Conservation (phyloP, 148 eudicot genomes). For the Dysphania ambrosioides region DNA sequence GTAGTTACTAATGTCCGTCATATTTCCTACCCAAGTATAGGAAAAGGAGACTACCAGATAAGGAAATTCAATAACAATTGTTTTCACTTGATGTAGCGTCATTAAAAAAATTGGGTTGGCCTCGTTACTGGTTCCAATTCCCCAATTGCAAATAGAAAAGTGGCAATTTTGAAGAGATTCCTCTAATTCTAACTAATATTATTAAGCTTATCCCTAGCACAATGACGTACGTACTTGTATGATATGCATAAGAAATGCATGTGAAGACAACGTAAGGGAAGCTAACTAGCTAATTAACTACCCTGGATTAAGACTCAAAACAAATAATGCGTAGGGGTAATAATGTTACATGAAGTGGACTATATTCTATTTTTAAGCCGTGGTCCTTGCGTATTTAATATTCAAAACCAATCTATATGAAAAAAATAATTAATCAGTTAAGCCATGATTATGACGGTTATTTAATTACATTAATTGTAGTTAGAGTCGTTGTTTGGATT, state of each 20-base stretch:
- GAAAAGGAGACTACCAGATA: not conserved
- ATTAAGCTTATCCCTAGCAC: not conserved
- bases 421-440: not conserved
- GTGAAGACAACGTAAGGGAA: conserved; percentile 2
- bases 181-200: not conserved
- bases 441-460: conserved; percentile 30
- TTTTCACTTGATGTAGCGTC: not conserved
- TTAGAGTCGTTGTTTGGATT: not conserved
- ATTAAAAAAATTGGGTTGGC: not conserved
- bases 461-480: conserved; percentile 11
- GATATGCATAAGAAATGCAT: not conserved
- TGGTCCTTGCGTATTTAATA: conserved; percentile 16
- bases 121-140: not conserved
- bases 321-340: conserved; percentile 6
- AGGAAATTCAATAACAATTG: not conserved
- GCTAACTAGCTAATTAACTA: not conserved
- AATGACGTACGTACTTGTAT: not conserved
- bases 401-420: not conserved
- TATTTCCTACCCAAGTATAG: no score
- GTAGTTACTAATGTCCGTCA: no score
- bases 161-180: not conserved
- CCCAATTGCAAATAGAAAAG: not conserved
- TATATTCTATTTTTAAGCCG: conserved; percentile 5
- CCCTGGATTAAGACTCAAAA: conserved; percentile 8
- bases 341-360: conserved; percentile 3